Percentiles rank a stretch among this genome's conserved stretches.
These are phyloP conservation scores for Beauveria medogensis DNA, from an alignment of 2,329 filamentous ascomycete species.

Conservation along the genomic window DNA sequence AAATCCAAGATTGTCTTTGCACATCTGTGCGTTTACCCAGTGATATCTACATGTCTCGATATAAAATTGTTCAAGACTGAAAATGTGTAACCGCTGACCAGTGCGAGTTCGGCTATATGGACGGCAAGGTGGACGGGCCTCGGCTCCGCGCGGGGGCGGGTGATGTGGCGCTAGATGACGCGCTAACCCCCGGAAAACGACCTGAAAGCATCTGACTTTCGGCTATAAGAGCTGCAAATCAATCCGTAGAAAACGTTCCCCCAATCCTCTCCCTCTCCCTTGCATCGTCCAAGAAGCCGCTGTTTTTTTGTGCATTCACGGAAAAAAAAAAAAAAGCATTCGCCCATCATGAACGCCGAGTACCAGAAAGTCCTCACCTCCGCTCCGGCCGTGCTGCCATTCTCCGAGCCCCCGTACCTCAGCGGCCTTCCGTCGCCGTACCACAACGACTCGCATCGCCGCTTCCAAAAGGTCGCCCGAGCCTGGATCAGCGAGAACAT, in stretches of 20 bases:
- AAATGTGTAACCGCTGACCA: background rate
- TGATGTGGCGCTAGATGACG: background rate
- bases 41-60: background rate
- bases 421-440: conserved; percentile 63
- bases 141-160: conserved; percentile 4
- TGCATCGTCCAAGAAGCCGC: background rate
- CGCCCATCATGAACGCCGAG: conserved; percentile 7
- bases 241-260: background rate
- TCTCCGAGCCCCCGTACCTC: conserved; percentile 65
- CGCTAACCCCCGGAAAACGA: background rate
- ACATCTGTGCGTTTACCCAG: too few species aligned
- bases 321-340: too few species aligned
- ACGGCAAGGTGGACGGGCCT: background rate
- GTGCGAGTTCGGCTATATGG: conserved; percentile 5
- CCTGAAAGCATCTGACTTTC: conserved; percentile 1
- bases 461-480: conserved; percentile 60
- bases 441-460: conserved; percentile 55
- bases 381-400: conserved; percentile 35
- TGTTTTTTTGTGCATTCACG: too few species aligned
- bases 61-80: background rate
- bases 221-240: background rate
- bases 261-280: too few species aligned
- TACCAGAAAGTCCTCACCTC: conserved; percentile 8
- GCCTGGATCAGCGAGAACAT: conserved; percentile 58
- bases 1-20: too few species aligned